Conservation (phyloP, 1,139 yeast genomes). For the Protomyces lactucae-debilis region DNA sequence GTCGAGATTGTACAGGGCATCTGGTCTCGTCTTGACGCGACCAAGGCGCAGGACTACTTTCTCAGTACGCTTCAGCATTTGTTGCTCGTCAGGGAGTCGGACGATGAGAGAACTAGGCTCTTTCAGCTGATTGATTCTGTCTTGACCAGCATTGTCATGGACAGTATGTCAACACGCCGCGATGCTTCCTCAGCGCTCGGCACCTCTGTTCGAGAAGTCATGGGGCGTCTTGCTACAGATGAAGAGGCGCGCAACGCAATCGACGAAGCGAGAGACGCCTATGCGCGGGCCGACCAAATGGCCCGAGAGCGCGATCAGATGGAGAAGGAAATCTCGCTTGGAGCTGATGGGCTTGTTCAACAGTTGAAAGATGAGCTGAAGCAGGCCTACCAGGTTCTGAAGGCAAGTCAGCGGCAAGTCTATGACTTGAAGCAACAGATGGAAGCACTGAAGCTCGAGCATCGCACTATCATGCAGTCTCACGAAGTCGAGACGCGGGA, state of each 20-base stretch:
- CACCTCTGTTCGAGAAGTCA: conserved; percentile 66
- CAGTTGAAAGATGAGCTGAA: conserved; percentile 61
- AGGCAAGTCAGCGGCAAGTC: conserved; percentile 62
- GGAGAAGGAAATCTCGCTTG: conserved; percentile 66
- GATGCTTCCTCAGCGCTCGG: conserved; percentile 19
- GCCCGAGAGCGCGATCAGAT: conserved; percentile 80
- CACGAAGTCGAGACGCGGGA: conserved; percentile 88
- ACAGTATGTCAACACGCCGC: conserved; percentile 29
- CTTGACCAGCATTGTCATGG: conserved; percentile 70
- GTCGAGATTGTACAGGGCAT: conserved; percentile 62
- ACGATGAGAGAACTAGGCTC: conserved; percentile 65
- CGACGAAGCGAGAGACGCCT: conserved; percentile 63
- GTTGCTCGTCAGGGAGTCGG: conserved; percentile 49
- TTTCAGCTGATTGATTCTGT: conserved; percentile 77
- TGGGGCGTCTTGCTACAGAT: conserved; percentile 79
- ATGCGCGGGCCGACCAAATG: conserved; percentile 69
- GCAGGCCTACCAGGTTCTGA: conserved; percentile 66
- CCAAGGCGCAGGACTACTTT: conserved; percentile 64
- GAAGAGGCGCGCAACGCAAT: conserved; percentile 81
- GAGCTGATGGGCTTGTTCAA: conserved; percentile 80
- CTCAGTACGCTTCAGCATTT: conserved; percentile 79
- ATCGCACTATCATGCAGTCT: conserved; percentile 71
- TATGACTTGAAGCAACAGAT: conserved; percentile 62
- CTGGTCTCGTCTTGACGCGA: conserved; percentile 65
- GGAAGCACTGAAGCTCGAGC: conserved; percentile 62